These are phyloP conservation scores for Saxophila tyrrhenica DNA, from an alignment of 495 filamentous ascomycete species.

Conservation along the genomic window DNA sequence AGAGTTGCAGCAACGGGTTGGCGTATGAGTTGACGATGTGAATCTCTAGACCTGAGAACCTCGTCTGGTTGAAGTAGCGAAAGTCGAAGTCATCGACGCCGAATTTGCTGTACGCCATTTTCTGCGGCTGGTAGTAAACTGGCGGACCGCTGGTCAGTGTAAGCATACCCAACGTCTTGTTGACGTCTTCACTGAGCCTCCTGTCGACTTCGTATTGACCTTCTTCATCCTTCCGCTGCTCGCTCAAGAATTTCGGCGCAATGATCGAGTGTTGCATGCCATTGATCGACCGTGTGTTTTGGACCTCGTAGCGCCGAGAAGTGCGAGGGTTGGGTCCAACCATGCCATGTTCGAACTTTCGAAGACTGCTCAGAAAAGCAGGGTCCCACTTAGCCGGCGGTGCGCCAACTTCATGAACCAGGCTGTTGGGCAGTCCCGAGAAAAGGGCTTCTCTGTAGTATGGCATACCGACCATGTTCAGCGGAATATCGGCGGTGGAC, in stretches of 20 bases:
- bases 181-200: slow-evolving; percentile 46
- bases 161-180: slow-evolving; percentile 41
- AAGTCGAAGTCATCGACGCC: slow-evolving; percentile 98
- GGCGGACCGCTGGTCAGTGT: slow-evolving; percentile 35
- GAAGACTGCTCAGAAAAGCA: slow-evolving; percentile 55
- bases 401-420: slow-evolving; percentile 70
- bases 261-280: slow-evolving; percentile 43
- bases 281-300: slow-evolving; percentile 52
- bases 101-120: slow-evolving; percentile 96
- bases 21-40: slow-evolving; percentile 94
- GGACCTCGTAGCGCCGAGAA: slow-evolving; percentile 65
- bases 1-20: slow-evolving; percentile 82
- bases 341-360: slow-evolving; percentile 56
- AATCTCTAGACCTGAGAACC: slow-evolving; percentile 83
- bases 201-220: slow-evolving; percentile 29
- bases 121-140: slow-evolving; percentile 75
- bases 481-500: slow-evolving; percentile 55
- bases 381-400: slow-evolving; percentile 68
- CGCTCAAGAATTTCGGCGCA: slow-evolving; percentile 83
- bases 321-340: slow-evolving; percentile 70
- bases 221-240: slow-evolving; percentile 64
- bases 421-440: slow-evolving; percentile 79
- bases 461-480: slow-evolving; percentile 82
- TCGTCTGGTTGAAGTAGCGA: slow-evolving; percentile 84
- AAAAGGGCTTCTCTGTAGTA: slow-evolving; percentile 80